Evolutionary conservation across 257 asterid species (phyloP), one percentile per base, ranked within the genome.

Genomic region (Capsicum baccatum): DNA sequence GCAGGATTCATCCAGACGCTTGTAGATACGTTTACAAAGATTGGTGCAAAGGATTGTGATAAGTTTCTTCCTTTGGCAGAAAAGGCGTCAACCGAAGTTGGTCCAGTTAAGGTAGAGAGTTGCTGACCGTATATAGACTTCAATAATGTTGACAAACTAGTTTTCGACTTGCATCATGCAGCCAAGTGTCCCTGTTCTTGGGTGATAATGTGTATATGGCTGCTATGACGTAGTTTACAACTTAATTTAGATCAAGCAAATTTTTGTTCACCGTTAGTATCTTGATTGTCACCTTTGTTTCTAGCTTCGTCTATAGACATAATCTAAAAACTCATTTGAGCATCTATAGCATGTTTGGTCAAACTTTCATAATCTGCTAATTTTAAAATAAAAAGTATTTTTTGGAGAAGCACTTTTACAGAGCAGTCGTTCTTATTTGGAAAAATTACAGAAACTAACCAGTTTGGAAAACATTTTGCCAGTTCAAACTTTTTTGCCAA

Each of bases 31-130:
- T 83, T 83, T 67, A 83, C 62, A 58, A 26, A 83, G 47, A 73
- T 60, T 63, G 83, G 86, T 48, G 83, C 58, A 2, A 66, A 84
- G 86, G 83, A 84, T 59, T 84, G 83, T 52, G 83, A 78, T 8
- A 63, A 76, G 33, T 76, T 84, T 78, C 64, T 78, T 54, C 63
- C 63, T 16, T 14, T 54, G 64, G 64, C 33, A 33, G 64, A 78
- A 4, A 78, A 14, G 9, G 64, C 64, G 62, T 50, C 81, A 54
- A 78, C 48, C 42, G 62, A 26, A 15, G 82, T 15, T 54, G n/a
- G 8, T 11, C 15, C 63, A 26, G 82, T 78, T 78, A 15, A 78
- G 14, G 52, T 14, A 0, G 63, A 52, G 9, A 54, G 71, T 42
- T 76, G 64, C 82, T 54, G 66, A 55, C 33, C 82, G 54, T 52